Base-by-base conservation (phyloP, 345 rosid genomes). In the Abelmoschus esculentus region DNA sequence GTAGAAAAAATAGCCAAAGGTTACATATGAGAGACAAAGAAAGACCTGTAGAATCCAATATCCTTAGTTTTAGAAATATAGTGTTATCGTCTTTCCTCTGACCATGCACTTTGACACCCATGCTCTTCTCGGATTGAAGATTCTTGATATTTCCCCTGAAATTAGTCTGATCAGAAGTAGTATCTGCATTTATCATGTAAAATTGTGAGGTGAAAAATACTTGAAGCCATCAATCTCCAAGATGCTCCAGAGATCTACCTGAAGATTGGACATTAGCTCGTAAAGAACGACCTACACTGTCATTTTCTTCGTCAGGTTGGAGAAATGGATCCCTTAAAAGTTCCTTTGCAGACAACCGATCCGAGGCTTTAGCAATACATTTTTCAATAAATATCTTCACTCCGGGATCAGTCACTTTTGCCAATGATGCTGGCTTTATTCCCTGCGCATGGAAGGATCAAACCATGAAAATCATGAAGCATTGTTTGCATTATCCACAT, bases 321-420 rank as follows among this genome's bases (percentile, higher is more conserved):
- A 91, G 93, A 81, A 95, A 95, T 44, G 93, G 91, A 82, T 95
- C 96, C 84, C 79, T 82, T 77, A 95, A 75, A 68, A 91, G 97
- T 75, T 95, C 91, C 81, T 80, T 85, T 38, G 99, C 97, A 4
- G 96, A 69, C 72, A 90, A 77, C 56, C 97, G 88, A 15, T 84
- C 83, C 12, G 96, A 83, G 68, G 84, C 97, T 46, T 78, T 83
- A 15, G 96, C 83, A 52, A 91, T 88, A 70, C 99, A 95, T 81
- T 95, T 95, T 79, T 87, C 96, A 72, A 95, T 91, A 78, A 95
- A 95, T 57, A 74, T 74, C 82, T 73, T 86, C 50, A 91, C 90
- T 34, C 78, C 80, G 12, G 80, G 81, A 78, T 91, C 87, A 56
- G 74, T 78, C 79, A 95, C 97, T 75, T 87, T 95, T 32, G 81